A percentile compares a stretch with the other conserved stretches of the same genome.
Conservation (phyloP, 2,329 filamentous ascomycete genomes). For the Aspergillus neoniger region DNA sequence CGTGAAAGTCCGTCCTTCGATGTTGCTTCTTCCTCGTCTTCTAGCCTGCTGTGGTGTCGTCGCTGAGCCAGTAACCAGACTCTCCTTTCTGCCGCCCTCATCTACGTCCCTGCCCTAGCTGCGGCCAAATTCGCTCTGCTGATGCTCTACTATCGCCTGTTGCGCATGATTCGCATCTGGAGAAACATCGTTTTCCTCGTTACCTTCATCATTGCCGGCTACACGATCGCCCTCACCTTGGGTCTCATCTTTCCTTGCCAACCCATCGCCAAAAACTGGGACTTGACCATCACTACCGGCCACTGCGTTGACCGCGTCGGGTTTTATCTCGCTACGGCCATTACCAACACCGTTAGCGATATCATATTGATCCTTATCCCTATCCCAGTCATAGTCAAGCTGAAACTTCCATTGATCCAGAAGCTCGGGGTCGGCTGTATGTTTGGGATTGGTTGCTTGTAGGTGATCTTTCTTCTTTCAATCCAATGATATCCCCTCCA, state of each 20-base stretch:
- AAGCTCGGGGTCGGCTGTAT: conserved; percentile 22
- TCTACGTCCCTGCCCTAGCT: conserved; percentile 27
- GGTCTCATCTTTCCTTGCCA: conserved; percentile 27
- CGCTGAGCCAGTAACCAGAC: conserved; percentile 9
- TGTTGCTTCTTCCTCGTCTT: too few relatives aligned
- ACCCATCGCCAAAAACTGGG: conserved; percentile 26
- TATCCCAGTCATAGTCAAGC: conserved; percentile 15
- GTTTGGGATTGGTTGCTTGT: conserved; percentile 24
- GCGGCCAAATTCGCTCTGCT: conserved; percentile 28
- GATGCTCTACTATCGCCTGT: conserved; percentile 28
- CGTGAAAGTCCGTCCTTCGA: conserved; percentile 17
- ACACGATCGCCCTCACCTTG: conserved; percentile 24
- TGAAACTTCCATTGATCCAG: conserved; percentile 18
- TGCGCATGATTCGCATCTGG: conserved; percentile 16
- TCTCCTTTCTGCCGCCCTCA: conserved; percentile 20
- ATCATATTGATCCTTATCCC: conserved; percentile 25
- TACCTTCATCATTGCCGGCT: conserved; percentile 20
- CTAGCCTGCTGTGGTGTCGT: neutral
- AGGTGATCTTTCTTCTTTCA: conserved; percentile 1
- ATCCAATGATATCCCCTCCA: too few relatives aligned
- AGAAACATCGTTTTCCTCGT: conserved; percentile 19
- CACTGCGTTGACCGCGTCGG: conserved; percentile 20
- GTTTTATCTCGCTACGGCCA: conserved; percentile 25
- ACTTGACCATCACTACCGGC: conserved; percentile 13
- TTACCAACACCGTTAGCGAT: conserved; percentile 28